phyloP scores from a whole-genome alignment of 2,329 filamentous ascomycete genomes.

The Epichloe typhina region DNA sequence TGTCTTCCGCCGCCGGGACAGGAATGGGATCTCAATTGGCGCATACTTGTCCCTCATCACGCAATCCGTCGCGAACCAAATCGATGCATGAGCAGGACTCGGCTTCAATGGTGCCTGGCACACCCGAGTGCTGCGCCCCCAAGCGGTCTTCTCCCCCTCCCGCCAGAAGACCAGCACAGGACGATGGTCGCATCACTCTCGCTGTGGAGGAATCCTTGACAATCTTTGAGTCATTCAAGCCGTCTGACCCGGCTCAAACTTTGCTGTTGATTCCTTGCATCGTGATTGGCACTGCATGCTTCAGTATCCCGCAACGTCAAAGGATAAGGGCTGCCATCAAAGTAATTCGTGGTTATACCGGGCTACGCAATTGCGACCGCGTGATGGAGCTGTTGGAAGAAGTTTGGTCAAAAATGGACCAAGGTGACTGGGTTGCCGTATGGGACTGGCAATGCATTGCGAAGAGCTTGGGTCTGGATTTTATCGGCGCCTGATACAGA shows the following conservation, averaged over 20 bases:
- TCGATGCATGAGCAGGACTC: slow-evolving; percentile 27
- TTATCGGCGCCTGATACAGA: slow-evolving; percentile 31
- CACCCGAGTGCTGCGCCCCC: slow-evolving; percentile 7
- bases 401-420: slow-evolving; percentile 46
- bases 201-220: slow-evolving; percentile 44
- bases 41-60: slow-evolving; percentile 20
- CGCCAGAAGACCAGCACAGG: slow-evolving; percentile 33
- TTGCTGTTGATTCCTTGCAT: slow-evolving; percentile 47
- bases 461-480: slow-evolving; percentile 38
- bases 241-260: slow-evolving; percentile 45
- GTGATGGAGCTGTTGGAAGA: slow-evolving; percentile 41
- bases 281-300: slow-evolving; percentile 47
- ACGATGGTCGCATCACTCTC: slow-evolving; percentile 37
- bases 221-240: slow-evolving; percentile 41
- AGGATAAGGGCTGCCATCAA: slow-evolving; percentile 36
- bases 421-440: slow-evolving; percentile 41
- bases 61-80: slow-evolving; percentile 24
- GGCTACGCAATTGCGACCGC: slow-evolving; percentile 43
- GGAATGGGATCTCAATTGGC: slow-evolving; percentile 8
- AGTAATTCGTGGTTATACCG: slow-evolving; percentile 43
- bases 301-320: slow-evolving; percentile 37
- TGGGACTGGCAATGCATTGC: slow-evolving; percentile 55
- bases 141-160: slow-evolving; percentile 28
- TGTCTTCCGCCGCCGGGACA: background rate
- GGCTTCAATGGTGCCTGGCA: slow-evolving; percentile 8